A percentile compares a stretch with the other conserved stretches of the same genome.
Evolutionary conservation across 1,139 yeast species (phyloP).

Genomic region (Wickerhamiella infanticola): DNA sequence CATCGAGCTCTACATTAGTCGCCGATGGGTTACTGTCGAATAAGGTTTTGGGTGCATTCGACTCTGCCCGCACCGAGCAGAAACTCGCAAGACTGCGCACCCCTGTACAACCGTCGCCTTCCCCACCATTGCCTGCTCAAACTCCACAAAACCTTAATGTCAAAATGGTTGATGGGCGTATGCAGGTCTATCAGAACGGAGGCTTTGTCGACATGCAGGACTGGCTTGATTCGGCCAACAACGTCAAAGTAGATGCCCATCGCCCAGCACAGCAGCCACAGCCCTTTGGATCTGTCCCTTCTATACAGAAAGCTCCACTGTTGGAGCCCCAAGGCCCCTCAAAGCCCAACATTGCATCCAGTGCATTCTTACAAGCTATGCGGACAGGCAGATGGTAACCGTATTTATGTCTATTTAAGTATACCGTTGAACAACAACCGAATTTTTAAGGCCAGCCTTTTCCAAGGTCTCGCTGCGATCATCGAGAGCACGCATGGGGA

Average conservation of each 20-base stretch:
- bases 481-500: conserved; percentile 65
- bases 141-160: conserved; percentile 16
- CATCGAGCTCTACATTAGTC: not conserved
- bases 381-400: conserved; percentile 6
- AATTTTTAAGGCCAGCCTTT: conserved; percentile 63
- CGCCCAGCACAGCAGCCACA: not conserved
- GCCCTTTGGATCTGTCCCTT: not conserved
- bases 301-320: not conserved
- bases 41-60: conserved; percentile 6
- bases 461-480: conserved; percentile 42
- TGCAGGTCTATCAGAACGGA: conserved; percentile 19
- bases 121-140: conserved; percentile 2
- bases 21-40: conserved; percentile 1
- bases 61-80: conserved; percentile 5
- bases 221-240: conserved; percentile 18
- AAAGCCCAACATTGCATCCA: conserved; percentile 6
- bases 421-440: conserved; percentile 74
- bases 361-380: conserved; percentile 6
- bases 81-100: not conserved
- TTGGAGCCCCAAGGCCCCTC: not conserved
- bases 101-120: not conserved
- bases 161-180: conserved; percentile 18
- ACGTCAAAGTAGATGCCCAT: not conserved
- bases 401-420: not conserved
- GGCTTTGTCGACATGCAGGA: conserved; percentile 22